Evolutionary conservation across 306 rosid species (phyloP).

Genomic region (Carpinus viminea): DNA sequence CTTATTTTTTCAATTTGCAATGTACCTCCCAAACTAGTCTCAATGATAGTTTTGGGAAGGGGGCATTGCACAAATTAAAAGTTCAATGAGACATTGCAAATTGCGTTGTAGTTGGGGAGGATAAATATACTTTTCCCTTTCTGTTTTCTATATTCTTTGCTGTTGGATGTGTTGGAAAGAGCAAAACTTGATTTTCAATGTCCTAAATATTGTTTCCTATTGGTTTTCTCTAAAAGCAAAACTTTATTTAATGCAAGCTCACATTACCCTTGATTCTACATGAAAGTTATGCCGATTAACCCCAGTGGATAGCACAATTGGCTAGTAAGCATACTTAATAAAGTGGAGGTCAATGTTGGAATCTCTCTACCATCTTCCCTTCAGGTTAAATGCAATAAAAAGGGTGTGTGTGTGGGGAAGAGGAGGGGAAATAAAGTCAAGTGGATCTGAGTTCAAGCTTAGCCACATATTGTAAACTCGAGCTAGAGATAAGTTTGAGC

Average conservation of each 20-base stretch:
- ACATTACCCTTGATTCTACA: background rate
- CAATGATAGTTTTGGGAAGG: too few relatives aligned
- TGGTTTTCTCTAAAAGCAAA: background rate
- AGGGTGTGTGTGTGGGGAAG: too few relatives aligned
- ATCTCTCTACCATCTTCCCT: background rate
- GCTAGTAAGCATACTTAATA: background rate
- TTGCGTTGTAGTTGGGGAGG: too few relatives aligned
- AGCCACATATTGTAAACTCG: background rate
- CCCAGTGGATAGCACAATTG: background rate
- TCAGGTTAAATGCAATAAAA: background rate
- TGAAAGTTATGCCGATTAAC: background rate
- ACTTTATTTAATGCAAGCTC: background rate
- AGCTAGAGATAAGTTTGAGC: conserved; percentile 6
- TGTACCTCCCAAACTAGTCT: too few relatives aligned
- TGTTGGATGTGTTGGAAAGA: background rate
- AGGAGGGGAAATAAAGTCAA: background rate
- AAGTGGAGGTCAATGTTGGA: background rate
- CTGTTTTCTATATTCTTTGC: background rate
- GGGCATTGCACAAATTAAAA: too few relatives aligned
- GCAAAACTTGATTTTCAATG: background rate
- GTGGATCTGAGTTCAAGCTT: conserved; percentile 10
- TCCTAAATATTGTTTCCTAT: background rate
- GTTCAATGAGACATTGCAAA: too few relatives aligned
- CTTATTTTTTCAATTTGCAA: too few relatives aligned
- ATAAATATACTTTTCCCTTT: background rate